A percentile compares a stretch with the other conserved stretches of the same genome.
Conservation (phyloP, 441 rosid genomes). For the Erodium texanum region DNA sequence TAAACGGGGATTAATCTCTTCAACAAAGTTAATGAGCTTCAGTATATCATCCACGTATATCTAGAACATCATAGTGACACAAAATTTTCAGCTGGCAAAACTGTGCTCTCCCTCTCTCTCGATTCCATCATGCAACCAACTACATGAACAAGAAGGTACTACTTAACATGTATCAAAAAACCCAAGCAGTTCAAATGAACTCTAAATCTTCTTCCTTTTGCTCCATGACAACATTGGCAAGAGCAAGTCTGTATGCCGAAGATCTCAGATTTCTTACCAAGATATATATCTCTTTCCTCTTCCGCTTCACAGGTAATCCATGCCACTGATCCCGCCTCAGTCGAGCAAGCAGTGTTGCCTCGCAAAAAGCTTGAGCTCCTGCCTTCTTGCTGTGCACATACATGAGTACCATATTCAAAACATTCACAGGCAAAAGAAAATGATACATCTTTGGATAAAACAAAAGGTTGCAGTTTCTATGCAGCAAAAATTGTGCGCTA, state of each 20-base stretch:
- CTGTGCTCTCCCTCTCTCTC: not conserved
- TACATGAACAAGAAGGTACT: not conserved
- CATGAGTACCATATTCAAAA: not conserved
- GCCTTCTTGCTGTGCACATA: constrained; percentile 56
- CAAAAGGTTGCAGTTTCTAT: not conserved
- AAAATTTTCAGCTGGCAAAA: not conserved
- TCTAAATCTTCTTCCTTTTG: constrained; percentile 40
- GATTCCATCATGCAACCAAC: not conserved
- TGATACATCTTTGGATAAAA: too few relatives aligned
- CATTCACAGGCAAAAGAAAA: not conserved
- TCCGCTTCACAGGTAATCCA: constrained; percentile 29
- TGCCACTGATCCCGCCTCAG: constrained; percentile 73
- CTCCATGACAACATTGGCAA: constrained; percentile 60
- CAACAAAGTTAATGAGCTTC: too few relatives aligned
- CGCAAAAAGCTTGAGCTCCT: constrained; percentile 54
- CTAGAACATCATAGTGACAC: too few relatives aligned
- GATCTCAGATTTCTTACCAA: constrained; percentile 74
- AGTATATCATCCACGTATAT: too few relatives aligned
- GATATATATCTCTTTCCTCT: constrained; percentile 56
- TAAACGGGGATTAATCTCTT: too few relatives aligned
- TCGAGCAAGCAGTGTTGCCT: constrained; percentile 50
- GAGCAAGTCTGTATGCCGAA: constrained; percentile 66
- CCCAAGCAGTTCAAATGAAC: constrained; percentile 30
- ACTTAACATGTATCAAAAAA: not conserved
- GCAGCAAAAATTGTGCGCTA: constrained; percentile 19